Base-by-base conservation (phyloP, 2,329 filamentous ascomycete genomes). In the Chalara sp. region DNA sequence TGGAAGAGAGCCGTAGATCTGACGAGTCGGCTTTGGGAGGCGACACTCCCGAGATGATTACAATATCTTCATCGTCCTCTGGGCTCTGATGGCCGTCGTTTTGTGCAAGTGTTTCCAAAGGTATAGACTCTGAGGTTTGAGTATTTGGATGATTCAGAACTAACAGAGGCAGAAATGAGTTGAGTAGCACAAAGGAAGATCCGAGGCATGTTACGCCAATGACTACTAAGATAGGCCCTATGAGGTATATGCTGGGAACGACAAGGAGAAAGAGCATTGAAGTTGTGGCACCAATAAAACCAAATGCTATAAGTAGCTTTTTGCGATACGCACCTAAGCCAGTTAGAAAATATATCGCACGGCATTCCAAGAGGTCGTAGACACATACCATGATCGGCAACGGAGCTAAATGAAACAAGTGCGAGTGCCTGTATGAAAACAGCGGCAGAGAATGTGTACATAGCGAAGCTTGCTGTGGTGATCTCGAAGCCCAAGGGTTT, bases 401-500 rank as follows among this genome's bases (percentile, higher is more conserved):
- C 90, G 45, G 88, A 92, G 64, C 89, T 96, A 76, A 97, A 96
- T 65, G 89, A 95, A 56, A 99, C 89, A 41, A 99, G 91, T 32
- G 96, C 72, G 30, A 97, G 70, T 1, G 90, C 87, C 66, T 97
- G 92, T 6, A 96, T 68, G 30, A 96, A 70, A 1, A 97, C 92
- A 63, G 89, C 95, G 63, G 93, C 73, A 51, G 90, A 95, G 69
- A 97, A 97, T 1, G 90, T 96, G 70, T 97, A 97, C 89, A 96
- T 93, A 65, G 89, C 91, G 68, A 96, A 96, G 68, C 88, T 95
- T 39, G 92, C 90, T 1, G 92, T 96, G 68, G 96, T 97, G 71
- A 97, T 84, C 62, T 95, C 86, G 49, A 85, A 67, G 8, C 91
- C 92, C 32, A 95, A 73, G 2, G 96, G 75, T 54, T 84, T 80